Base-by-base conservation (phyloP, 2,329 filamentous ascomycete species). In the Botryotinia calthae region DNA sequence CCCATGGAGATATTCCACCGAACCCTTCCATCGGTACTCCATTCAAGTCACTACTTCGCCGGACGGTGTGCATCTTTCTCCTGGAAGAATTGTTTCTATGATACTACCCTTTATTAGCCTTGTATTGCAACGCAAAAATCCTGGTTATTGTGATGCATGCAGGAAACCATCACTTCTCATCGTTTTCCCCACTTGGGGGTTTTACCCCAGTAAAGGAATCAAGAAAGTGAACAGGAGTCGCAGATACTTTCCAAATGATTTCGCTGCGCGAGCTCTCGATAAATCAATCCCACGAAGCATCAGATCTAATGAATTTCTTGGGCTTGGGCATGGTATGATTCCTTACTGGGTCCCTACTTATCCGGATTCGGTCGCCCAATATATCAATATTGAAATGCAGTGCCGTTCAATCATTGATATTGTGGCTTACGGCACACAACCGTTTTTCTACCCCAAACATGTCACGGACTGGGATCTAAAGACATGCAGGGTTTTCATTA, bases 21-120 rank as follows among this genome's bases (percentile, higher is more conserved):
- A 66, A 71, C 70, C 70, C 61, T 71, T 54, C 70, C n/a, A 44
- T 66, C 70, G 70, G 70, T 71, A 70, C 67, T 62, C 67, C 56
- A 70, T 70, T 62, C 42, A 71, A 71, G 46, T 66, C 58, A 25
- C 54, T n/a, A 71, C 48, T 44, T 71, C 40, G 61, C 61, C 61
- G 40, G 61, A 44, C 61, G 54, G 54, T 66, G 40, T 66, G 44
- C 54, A 66, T 58, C 48, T n/a, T 66, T 31, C 31, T 65, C 28
- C 46, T 20, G 69, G 56, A 40, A 54, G 64, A 66, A 66, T 40
- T 37, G 44, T 40, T 66, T 65, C 25, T 54, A 54, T 46, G 46
- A 66, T 5, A 31, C 42, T 28, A 44, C 16, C 56, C 63, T 48
- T 65, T 65, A 71, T 56, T 65, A 71, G 69, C 69, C 59, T 56